Conservation (phyloP, 2,329 filamentous ascomycete genomes). For the Aspergillus quadrilineatus region DNA sequence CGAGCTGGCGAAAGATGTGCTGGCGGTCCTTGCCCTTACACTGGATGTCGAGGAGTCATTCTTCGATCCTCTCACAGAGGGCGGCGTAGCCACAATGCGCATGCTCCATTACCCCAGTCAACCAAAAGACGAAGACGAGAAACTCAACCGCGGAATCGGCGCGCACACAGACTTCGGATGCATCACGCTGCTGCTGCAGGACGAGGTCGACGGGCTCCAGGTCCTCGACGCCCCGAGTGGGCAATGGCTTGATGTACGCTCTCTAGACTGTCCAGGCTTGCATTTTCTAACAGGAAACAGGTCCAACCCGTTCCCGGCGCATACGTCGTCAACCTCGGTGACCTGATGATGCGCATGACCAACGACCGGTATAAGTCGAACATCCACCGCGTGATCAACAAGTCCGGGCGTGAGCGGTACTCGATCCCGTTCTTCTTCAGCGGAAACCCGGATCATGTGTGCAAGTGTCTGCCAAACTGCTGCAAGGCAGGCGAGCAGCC, state of each 20-base stretch:
- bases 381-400: conserved; percentile 45
- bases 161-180: conserved; percentile 48
- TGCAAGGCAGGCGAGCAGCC: conserved; percentile 34
- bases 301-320: conserved; percentile 29
- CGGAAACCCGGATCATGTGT: conserved; percentile 47
- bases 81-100: conserved; percentile 44
- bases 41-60: conserved; percentile 39
- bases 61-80: conserved; percentile 38
- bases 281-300: conserved; percentile 7
- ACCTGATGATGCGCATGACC: conserved; percentile 45
- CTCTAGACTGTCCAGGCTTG: no score
- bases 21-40: conserved; percentile 43
- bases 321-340: conserved; percentile 36
- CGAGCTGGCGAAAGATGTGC: conserved; percentile 42
- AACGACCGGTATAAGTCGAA: conserved; percentile 46
- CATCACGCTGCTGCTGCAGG: conserved; percentile 44
- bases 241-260: conserved; percentile 34
- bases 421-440: conserved; percentile 46
- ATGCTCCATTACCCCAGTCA: conserved; percentile 46
- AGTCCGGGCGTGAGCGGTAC: conserved; percentile 40
- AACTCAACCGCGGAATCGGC: conserved; percentile 41
- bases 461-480: conserved; percentile 46
- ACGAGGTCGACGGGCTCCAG: conserved; percentile 40
- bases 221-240: conserved; percentile 31
- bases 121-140: conserved; percentile 37